Base-by-base conservation (phyloP, 192 early-diverging fungal species). In the Coemansia sp. region DNA sequence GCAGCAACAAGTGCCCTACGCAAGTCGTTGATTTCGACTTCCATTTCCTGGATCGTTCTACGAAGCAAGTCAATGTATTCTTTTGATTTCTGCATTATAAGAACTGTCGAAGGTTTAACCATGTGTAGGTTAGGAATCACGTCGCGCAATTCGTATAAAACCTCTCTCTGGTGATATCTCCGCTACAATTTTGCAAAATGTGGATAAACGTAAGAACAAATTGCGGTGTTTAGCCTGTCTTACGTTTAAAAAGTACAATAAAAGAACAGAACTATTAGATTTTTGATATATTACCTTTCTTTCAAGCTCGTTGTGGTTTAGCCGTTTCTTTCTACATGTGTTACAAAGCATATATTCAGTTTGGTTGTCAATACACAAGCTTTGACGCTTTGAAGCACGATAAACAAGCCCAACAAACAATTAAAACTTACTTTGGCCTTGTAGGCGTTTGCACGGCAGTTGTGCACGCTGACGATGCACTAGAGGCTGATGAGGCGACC, bases 71-170 rank as follows among this genome's bases (percentile, higher is more conserved):
- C 77, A 42, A 84, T 84, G 20, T 84, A 84, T 21, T 84, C 82
- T 30, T 80, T 80, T 3, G 82, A 71, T 31, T 84, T 84, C 74
- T 80, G 77, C 82, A 84, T 84, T 59, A 84, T 84, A 28, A 80
- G 64, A 8, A 84, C 82, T 0, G 82, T 80, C 7, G 82, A 84
- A 35, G 82, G 74, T 42, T 80, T 84, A 49, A 77, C 74, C 37
- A 75, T 71, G 34, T 75, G 74, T 13, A 84, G 71, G 2, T 74
- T 76, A 3, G 82, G 82, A 21, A 84, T 77, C 6, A 81, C 70
- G 15, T 84, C 82, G 20, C 82, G 82, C 57, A 84, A 53, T 61
- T 84, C 77, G 55, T 80, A 84, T 16, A 84, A 61, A 0, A 84
- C 68, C 49, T 84, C 82, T 12, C 82, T 71, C 35, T 84, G 82